Evolutionary conservation across 176 grass and related monocot species (phyloP), one percentile per base, ranked within the genome.

Genomic region (Lolium rigidum): DNA sequence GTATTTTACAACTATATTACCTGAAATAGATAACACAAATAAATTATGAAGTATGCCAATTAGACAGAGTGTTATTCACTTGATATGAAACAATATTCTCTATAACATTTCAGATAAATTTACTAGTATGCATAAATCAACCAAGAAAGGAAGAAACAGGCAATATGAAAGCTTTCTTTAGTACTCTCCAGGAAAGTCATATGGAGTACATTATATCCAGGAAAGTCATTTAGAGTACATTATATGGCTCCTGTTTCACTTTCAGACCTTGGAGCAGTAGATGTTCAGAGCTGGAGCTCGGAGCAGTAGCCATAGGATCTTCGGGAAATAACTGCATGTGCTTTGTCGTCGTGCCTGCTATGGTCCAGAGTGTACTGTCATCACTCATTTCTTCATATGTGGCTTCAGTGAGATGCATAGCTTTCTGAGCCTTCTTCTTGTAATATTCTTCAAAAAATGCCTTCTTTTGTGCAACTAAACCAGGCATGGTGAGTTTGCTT

Each of bases 391-490:
- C 76, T 38, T 89, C 84, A 74, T 9, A 12, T 79, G 46, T 56
- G 13, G 21, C 46, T 65, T 91, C 66, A 43, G n/a, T 43, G 81
- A 86, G 52, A 1, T 73, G 68, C 6, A 78, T 48, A 18, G 58
- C 83, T 41, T 89, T 80, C 77, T 81, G 81, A 85, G 83, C 74
- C 78, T 94, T 97, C 38, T 43, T 94, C 79, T 89, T 87, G 88
- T 88, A 97, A 83, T 94, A 97, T 64, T 97, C 92, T 94, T 97
- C 95, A 71, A 97, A 97, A 68, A 91, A 97, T 4, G 92, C 95
- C 82, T 94, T 97, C 63, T 94, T 97, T 86, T 92, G 70, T 20
- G 95, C 92, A 89, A 97, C 95, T 70, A 92, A 93, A 74, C 95
- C 95, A 68, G 90, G 92, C 28, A 24, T 49, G 1, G 85, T 92